Evolutionary conservation across 1,284 basidiomycete genomes (phyloP).

Genomic region (Pulveroboletus sp.): DNA sequence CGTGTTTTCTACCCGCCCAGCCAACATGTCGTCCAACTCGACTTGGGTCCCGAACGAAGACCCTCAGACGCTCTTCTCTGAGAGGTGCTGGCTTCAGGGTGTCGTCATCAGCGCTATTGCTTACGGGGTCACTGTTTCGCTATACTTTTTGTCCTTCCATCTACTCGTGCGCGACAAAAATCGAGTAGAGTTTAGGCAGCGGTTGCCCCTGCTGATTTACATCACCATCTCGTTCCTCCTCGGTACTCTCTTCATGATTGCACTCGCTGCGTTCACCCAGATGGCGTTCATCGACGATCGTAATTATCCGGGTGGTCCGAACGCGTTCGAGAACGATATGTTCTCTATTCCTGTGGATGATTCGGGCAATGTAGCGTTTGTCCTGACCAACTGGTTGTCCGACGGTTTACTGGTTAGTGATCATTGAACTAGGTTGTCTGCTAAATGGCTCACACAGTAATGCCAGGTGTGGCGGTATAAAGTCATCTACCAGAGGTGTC

Average conservation of each 20-base stretch:
- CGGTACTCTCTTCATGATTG: slow-evolving; percentile 27
- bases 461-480: slow-evolving; percentile 35
- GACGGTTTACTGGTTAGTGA: slow-evolving; percentile 33
- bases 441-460: background rate
- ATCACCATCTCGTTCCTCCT: slow-evolving; percentile 27
- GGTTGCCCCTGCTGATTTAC: slow-evolving; percentile 20
- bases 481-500: slow-evolving; percentile 22
- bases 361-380: slow-evolving; percentile 12
- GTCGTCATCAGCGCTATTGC: slow-evolving; percentile 12
- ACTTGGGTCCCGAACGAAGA: slow-evolving; percentile 22
- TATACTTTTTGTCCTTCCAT: slow-evolving; percentile 17
- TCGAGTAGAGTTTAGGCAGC: background rate
- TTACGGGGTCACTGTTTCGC: slow-evolving; percentile 12
- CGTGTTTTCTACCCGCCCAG: background rate
- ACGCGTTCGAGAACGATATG: slow-evolving; percentile 14
- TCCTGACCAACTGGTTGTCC: slow-evolving; percentile 27
- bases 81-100: slow-evolving; percentile 23
- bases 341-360: slow-evolving; percentile 23
- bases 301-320: slow-evolving; percentile 33
- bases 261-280: slow-evolving; percentile 25
- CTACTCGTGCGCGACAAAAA: slow-evolving; percentile 13
- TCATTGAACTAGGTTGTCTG: background rate
- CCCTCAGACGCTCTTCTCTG: slow-evolving; percentile 15
- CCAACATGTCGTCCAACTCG: slow-evolving; percentile 17
- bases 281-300: slow-evolving; percentile 37